A percentile compares a stretch with the other conserved stretches of the same genome.
These are phyloP conservation scores for Leucaena leucocephala DNA, from an alignment of 306 rosid genomes.

Conservation along the genomic window DNA sequence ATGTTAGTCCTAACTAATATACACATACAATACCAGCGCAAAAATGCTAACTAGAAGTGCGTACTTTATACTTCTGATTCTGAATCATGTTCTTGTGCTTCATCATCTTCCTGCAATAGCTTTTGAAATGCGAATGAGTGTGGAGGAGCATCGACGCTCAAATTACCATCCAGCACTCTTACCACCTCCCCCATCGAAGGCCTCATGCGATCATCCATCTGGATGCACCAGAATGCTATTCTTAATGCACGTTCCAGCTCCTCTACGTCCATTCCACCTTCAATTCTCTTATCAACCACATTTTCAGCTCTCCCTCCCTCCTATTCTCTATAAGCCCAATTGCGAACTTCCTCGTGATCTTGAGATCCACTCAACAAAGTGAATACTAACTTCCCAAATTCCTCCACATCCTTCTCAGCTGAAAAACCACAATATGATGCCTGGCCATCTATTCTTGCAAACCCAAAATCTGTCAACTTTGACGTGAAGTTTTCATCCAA, in stretches of 20 bases:
- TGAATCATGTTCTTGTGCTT: slow-evolving; percentile 38
- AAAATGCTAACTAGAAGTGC: not conserved
- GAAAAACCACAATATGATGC: slow-evolving; percentile 47
- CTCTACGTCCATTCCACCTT: slow-evolving; percentile 42
- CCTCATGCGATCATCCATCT: slow-evolving; percentile 56
- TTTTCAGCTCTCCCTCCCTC: slow-evolving; percentile 49
- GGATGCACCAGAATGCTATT: slow-evolving; percentile 86
- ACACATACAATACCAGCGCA: slow-evolving; percentile 38
- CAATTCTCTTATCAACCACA: slow-evolving; percentile 60
- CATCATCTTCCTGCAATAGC: slow-evolving; percentile 39
- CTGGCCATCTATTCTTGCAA: slow-evolving; percentile 46
- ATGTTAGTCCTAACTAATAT: slow-evolving; percentile 61
- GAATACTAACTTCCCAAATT: slow-evolving; percentile 68
- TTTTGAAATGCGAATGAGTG: slow-evolving; percentile 52
- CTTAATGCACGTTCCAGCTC: slow-evolving; percentile 69
- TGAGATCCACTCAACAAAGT: slow-evolving; percentile 54
- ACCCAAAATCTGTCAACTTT: slow-evolving; percentile 72
- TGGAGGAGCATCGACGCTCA: slow-evolving; percentile 74
- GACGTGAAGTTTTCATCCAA: slow-evolving; percentile 64
- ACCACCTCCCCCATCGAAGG: slow-evolving; percentile 81
- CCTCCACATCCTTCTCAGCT: slow-evolving; percentile 69
- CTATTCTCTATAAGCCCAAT: slow-evolving; percentile 73
- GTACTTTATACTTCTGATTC: slow-evolving; percentile 35
- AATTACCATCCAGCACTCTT: slow-evolving; percentile 73
- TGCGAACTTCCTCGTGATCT: slow-evolving; percentile 46